Evolutionary conservation across 2,329 filamentous ascomycete genomes (phyloP), one percentile per base, ranked within the genome.

Genomic region (Epichloe gansuensis): DNA sequence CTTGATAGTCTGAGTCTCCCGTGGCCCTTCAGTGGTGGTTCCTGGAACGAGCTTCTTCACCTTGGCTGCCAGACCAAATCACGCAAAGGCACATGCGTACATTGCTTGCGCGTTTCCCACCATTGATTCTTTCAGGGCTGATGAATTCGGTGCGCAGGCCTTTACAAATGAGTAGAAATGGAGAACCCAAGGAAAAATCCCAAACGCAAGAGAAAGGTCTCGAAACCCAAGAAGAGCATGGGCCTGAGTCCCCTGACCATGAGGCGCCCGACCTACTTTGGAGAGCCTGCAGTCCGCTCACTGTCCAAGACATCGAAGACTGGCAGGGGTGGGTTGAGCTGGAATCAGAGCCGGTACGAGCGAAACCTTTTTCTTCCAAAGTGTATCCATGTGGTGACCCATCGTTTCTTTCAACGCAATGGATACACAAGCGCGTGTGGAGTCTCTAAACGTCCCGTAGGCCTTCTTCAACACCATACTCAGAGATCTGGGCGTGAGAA

Each of bases 401-500:
- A 9, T 15, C 8, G 5, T 31, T 13, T 13, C 31, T 8, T 12
- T 41, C 15, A 6, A 52, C n/a, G 8, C 47, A 15, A 42, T 28
- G 35, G n/a, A 31, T 17, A 21, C 9, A n/a, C 38, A 39, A 42
- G 38, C 34, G 34, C 13, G 39, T 34, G 31, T 38, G 13, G 2
- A 31, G 21, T 6, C 6, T 28, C 47, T 50, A 50, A 53, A 25
- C 25, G 37, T 42, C 5, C 7, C 23, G 17, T 38, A 90, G 87
- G 83, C 81, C 31, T 83, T 91, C 60, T 96, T 97, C 73, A 93
- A 90, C 61, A 81, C 82, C 41, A 91, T 97, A 65, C 74, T 97
- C 3, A 77, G 78, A 37, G 83, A 90, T 48, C 82, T 93, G 55
- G 90, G 90, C 23, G 85, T 93, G 4, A 72, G 77, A 52, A 80